A percentile compares a stretch with the other conserved stretches of the same genome.
phyloP scores from a whole-genome alignment of 108 stramenopile genomes.

The Discostella pseudostelligera region DNA sequence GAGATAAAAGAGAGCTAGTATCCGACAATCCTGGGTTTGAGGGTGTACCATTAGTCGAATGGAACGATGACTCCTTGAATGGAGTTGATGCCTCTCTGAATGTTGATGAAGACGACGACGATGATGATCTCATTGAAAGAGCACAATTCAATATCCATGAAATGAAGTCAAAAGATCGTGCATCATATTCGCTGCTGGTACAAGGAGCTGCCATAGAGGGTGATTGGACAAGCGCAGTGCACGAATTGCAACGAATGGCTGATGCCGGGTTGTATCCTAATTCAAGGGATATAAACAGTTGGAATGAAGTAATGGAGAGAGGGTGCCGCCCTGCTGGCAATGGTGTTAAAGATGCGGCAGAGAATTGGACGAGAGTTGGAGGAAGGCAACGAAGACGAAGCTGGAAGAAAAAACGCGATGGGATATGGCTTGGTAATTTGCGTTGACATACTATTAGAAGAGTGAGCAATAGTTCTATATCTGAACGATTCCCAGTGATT shows the following conservation, averaged over 20 bases:
- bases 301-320: conserved; percentile 59
- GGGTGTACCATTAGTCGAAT: conserved; percentile 15
- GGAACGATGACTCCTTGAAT: conserved; percentile 45
- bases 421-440: conserved; percentile 55
- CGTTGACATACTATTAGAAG: too few relatives aligned
- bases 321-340: conserved; percentile 29
- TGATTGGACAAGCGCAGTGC: conserved; percentile 66
- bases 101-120: conserved; percentile 53
- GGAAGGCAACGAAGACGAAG: conserved; percentile 52
- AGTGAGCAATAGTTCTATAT: too few relatives aligned
- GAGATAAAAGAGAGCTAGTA: neutral
- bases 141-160: conserved; percentile 34
- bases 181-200: conserved; percentile 72
- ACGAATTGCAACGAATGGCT: conserved; percentile 68
- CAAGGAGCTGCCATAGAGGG: conserved; percentile 62
- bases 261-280: conserved; percentile 72
- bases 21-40: conserved; percentile 15
- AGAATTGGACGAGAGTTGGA: conserved; percentile 39
- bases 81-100: conserved; percentile 41
- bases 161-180: conserved; percentile 62
- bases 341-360: conserved; percentile 3
- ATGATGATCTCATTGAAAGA: conserved; percentile 21
- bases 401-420: conserved; percentile 74
- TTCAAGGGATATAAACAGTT: conserved; percentile 62
- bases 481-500: too few relatives aligned